Evolutionary conservation across 2,329 filamentous ascomycete species (phyloP).

Genomic region (Cladosporium austrohemisphaericum): DNA sequence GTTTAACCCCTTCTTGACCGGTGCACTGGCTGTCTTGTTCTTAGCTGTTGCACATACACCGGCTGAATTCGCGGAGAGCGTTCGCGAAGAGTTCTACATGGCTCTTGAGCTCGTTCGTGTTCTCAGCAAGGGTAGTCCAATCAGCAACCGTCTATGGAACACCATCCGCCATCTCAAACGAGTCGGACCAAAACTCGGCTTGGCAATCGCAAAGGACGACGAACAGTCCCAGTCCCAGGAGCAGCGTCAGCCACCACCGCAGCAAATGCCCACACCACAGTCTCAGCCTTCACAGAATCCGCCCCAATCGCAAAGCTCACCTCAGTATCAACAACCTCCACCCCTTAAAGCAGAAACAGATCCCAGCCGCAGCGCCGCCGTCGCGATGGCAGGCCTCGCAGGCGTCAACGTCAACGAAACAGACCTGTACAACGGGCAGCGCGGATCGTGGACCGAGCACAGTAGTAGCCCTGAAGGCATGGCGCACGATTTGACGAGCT

Average conservation of each 20-base stretch:
- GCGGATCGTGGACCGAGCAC: slow-evolving; percentile 28
- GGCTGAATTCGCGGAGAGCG: slow-evolving; percentile 63
- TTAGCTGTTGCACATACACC: slow-evolving; percentile 73
- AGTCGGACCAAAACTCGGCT: slow-evolving; percentile 65
- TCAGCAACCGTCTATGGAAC: slow-evolving; percentile 69
- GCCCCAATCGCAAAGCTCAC: neutral
- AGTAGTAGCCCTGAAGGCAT: slow-evolving; percentile 58
- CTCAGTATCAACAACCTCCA: neutral
- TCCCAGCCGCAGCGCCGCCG: slow-evolving; percentile 58
- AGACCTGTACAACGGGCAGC: slow-evolving; percentile 42
- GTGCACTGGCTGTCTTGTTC: slow-evolving; percentile 71
- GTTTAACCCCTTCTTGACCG: slow-evolving; percentile 76
- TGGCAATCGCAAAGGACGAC: slow-evolving; percentile 36
- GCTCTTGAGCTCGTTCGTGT: slow-evolving; percentile 71
- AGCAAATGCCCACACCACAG: neutral
- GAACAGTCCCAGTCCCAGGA: neutral
- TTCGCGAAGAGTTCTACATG: slow-evolving; percentile 74
- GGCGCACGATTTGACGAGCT: slow-evolving; percentile 59
- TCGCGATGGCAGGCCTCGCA: slow-evolving; percentile 63
- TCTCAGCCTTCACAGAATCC: neutral
- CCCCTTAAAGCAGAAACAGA: slow-evolving; percentile 43
- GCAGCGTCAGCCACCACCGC: neutral
- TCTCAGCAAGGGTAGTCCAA: slow-evolving; percentile 66
- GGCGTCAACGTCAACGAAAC: slow-evolving; percentile 59
- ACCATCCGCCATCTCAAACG: slow-evolving; percentile 68